Conservation (phyloP, 495 filamentous ascomycete species). For the Trichocladium uniseriatum region DNA sequence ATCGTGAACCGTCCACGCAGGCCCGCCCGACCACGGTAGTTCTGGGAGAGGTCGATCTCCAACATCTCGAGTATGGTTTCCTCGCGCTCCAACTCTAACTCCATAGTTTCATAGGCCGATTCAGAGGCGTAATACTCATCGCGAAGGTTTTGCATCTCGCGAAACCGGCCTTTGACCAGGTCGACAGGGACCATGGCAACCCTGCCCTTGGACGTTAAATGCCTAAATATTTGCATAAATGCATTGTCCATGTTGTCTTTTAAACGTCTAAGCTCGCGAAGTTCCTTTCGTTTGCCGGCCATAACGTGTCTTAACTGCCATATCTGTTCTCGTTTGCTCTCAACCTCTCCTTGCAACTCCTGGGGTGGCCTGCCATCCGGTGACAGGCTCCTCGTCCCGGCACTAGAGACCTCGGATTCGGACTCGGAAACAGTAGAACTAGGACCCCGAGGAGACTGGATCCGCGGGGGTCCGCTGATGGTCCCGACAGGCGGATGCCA, state of each 20-base stretch:
- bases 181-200: constrained; percentile 5
- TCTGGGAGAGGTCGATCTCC: constrained; percentile 15
- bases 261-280: constrained; percentile 10
- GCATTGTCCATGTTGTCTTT: constrained; percentile 21
- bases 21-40: not conserved
- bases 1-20: not conserved
- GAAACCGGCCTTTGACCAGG: constrained; percentile 9
- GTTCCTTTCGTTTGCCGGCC: constrained; percentile 14
- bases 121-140: constrained; percentile 21
- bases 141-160: constrained; percentile 18
- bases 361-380: not conserved
- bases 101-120: constrained; percentile 16
- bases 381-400: not conserved
- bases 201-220: constrained; percentile 7
- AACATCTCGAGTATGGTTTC: constrained; percentile 16
- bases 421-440: constrained; percentile 1
- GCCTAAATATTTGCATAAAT: constrained; percentile 22
- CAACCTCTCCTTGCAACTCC: constrained; percentile 12
- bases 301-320: constrained; percentile 8
- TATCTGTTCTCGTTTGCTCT: constrained; percentile 11
- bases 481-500: not conserved
- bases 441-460: not conserved
- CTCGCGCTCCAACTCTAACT: constrained; percentile 15
- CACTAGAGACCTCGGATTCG: constrained; percentile 9
- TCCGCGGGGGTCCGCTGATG: not conserved